These are phyloP conservation scores for Eucalyptus virginea DNA, from an alignment of 345 rosid genomes.

Conservation along the genomic window DNA sequence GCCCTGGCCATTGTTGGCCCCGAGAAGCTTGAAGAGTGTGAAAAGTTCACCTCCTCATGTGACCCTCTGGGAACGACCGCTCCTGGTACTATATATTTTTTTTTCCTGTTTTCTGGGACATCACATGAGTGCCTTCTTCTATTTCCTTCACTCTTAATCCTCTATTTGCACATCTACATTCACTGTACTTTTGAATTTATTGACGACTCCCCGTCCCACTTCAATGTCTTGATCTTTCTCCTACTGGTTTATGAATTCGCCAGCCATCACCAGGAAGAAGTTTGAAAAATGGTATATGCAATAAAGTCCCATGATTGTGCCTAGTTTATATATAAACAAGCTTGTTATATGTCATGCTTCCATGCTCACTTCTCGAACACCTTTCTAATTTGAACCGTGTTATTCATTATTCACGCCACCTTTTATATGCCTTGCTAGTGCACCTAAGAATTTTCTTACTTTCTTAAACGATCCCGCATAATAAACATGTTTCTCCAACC, in stretches of 20 bases:
- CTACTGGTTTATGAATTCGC: background rate
- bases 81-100: conserved; percentile 18
- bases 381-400: background rate
- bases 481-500: background rate
- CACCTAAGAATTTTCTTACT: background rate
- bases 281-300: background rate
- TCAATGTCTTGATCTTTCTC: background rate
- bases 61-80: conserved; percentile 24
- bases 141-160: background rate
- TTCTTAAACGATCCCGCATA: background rate
- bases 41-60: conserved; percentile 23
- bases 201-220: background rate
- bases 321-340: background rate
- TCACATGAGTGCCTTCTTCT: background rate
- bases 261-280: rapidly evolving
- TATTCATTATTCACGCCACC: background rate
- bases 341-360: background rate
- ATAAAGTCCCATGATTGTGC: background rate
- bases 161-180: background rate
- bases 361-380: background rate
- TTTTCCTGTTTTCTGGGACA: background rate
- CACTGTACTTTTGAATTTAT: background rate
- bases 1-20: conserved; percentile 18
- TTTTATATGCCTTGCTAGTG: background rate
- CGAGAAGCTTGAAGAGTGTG: background rate